These are phyloP conservation scores for Coniella vitis DNA, from an alignment of 2,329 filamentous ascomycete genomes.

Conservation along the genomic window DNA sequence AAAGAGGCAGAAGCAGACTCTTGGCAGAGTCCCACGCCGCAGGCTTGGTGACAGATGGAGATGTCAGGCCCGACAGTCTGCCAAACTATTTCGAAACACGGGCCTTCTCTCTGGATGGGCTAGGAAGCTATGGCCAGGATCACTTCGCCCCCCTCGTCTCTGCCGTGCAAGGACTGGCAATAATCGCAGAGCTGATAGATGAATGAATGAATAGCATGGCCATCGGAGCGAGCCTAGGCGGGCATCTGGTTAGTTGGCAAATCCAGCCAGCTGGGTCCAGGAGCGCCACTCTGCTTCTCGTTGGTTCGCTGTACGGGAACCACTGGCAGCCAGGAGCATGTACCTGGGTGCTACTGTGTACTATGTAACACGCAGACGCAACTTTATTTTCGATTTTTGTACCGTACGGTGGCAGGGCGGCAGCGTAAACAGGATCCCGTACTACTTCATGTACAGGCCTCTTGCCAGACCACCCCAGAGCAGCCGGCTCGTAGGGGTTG, in stretches of 20 bases:
- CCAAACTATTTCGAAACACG: constrained; percentile 11
- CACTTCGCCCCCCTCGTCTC: neutral
- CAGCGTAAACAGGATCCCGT: too few relatives aligned
- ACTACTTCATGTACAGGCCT: too few relatives aligned
- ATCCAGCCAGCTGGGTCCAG: neutral
- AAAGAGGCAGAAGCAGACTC: too few relatives aligned
- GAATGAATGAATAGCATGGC: too few relatives aligned
- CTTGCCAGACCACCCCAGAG: too few relatives aligned
- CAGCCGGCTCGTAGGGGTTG: too few relatives aligned
- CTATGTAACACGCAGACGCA: too few relatives aligned
- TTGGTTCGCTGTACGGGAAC: neutral
- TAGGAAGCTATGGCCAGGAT: neutral
- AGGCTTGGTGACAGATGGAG: neutral
- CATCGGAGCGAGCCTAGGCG: neutral
- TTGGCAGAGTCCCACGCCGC: too few relatives aligned
- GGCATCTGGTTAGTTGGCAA: neutral
- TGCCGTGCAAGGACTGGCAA: too few relatives aligned
- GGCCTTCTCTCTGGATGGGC: neutral
- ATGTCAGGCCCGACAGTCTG: constrained; percentile 5
- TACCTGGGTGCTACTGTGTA: neutral
- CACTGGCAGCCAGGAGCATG: neutral
- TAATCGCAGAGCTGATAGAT: neutral
- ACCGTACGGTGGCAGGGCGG: too few relatives aligned
- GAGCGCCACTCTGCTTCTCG: neutral
- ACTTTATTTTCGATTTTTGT: too few relatives aligned